Evolutionary conservation across 2,329 filamentous ascomycete genomes (phyloP), one percentile per base, ranked within the genome.

Genomic region (Claviceps sp.): DNA sequence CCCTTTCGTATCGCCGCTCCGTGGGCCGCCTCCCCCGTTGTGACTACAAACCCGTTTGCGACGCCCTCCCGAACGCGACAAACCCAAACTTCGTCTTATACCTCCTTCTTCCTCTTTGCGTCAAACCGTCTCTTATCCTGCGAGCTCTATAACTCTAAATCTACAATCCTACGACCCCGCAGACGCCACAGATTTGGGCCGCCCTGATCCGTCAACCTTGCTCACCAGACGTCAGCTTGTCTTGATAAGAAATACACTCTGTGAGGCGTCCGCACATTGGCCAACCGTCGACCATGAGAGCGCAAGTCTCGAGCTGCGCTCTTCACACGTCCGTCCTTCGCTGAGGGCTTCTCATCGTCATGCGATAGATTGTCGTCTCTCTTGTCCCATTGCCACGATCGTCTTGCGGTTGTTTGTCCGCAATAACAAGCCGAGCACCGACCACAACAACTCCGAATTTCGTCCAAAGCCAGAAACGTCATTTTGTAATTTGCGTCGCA

Each of bases 311-410:
- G 42, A 34, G 22, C 50, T 37, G 34, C 50, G 39, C 41, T 47
- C 17, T n/a, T 45, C 24, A 37, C 47, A 41, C 53, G n/a, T 43
- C 50, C 39, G 26, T 38, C 43, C 30, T 50, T 52, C 53, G 53
- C 38, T 54, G 47, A 50, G 24, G 43, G 30, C 47, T 39, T 11
- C 22, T 44, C 38, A 14, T 30, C 38, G 51, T 40, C 50, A 54
- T 54, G 53, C 53, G 42, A 52, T 52, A 54, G 40, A 22, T 34
- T 19, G 30, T 34, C 11, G 6, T 34, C 22, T 49, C 24, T 43
- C 16, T 10, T 19, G 19, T 19, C n/a, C 8, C 30, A 50, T 50
- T 45, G 41, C 48, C 30, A 26, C 30, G 40, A 16, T 16, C 24
- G 41, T 14, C 30, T 22, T 50, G 30, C 16, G 6, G 37, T 39